These are phyloP conservation scores for Podospora australis DNA, from an alignment of 495 filamentous ascomycete genomes.

Conservation along the genomic window DNA sequence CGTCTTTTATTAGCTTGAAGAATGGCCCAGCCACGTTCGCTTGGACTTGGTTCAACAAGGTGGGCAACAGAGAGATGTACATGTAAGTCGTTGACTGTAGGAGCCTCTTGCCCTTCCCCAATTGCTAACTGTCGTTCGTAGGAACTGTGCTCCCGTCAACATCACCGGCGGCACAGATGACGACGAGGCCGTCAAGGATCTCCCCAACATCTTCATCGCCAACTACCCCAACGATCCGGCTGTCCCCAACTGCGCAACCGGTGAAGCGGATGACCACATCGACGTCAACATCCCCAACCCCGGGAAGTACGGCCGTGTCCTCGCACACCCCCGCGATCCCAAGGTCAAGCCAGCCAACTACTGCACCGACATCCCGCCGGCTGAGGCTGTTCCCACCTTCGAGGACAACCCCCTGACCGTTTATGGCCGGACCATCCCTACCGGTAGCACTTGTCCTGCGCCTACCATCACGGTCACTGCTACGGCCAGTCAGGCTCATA, in stretches of 20 bases:
- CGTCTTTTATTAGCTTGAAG: conserved; percentile 9
- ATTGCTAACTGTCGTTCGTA: not conserved
- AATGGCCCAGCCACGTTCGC: conserved; percentile 39
- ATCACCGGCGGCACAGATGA: conserved; percentile 38
- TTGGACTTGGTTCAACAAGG: conserved; percentile 56
- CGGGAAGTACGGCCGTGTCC: conserved; percentile 14
- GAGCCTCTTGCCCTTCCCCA: not conserved
- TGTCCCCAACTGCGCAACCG: conserved; percentile 11
- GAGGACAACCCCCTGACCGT: not conserved
- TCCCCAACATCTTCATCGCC: conserved; percentile 54
- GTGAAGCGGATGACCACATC: conserved; percentile 11
- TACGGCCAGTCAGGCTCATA: too few relatives aligned
- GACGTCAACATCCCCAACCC: conserved; percentile 23
- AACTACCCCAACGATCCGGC: conserved; percentile 36
- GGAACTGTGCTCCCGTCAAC: conserved; percentile 49
- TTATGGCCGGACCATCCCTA: too few relatives aligned
- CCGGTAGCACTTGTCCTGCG: too few relatives aligned
- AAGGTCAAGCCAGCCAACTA: conserved; percentile 3
- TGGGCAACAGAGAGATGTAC: conserved; percentile 56
- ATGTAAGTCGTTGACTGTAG: conserved; percentile 34
- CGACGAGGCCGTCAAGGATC: conserved; percentile 21
- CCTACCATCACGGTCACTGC: too few relatives aligned
- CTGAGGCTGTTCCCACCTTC: not conserved
- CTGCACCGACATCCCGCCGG: conserved; percentile 6
- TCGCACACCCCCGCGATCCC: conserved; percentile 7